Evolutionary conservation across 805 yeast genomes (phyloP), one percentile per base, ranked within the genome.

Genomic region (Candida chilensis): DNA sequence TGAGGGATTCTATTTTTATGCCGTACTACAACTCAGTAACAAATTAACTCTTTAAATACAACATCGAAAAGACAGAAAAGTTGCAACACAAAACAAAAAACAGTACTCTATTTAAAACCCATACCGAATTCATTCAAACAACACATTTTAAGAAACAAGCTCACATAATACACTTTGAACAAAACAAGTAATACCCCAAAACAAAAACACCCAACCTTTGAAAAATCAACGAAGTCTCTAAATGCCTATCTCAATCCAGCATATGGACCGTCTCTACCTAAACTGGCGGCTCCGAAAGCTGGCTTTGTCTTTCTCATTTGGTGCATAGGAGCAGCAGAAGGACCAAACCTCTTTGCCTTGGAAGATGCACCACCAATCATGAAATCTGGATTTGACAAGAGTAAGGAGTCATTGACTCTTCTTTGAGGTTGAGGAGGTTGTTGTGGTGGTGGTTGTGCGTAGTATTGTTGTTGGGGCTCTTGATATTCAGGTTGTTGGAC

Each of bases 341-440:
- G 28, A 13, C 48, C 52, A 27, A 39, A 47, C 27, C 44, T 46
- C 39, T 39, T 27, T 28, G 35, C 14, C 24, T 25, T 26, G 19
- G 30, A 30, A 7, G 19, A 29, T 10, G 31, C 37, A 8, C 38
- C 40, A n/a, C 41, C 45, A 8, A 49, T 12, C 25, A 38, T 48
- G 46, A 71, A 69, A 39, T 71, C 74, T 16, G 77, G 77, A 38
- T 68, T 71, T 17, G 28, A 20, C 21, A 24, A 13, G 12, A 14
- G 11, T 32, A 26, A n/a, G 22, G 16, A 16, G n/a, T n/a, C 15
- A 18, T 29, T 13, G 32, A 14, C 14, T 3, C 31, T 16, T 20
- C 15, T 29, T 17, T 9, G 28, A 20, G 34, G 37, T 6, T 31
- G 32, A 11, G 35, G 43, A 19, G 28, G 36, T 27, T 28, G 45